A percentile compares a stretch with the other conserved stretches of the same genome.
Evolutionary conservation across 139 green algal genomes (phyloP).

Genomic region (Picochlorum sp.): DNA sequence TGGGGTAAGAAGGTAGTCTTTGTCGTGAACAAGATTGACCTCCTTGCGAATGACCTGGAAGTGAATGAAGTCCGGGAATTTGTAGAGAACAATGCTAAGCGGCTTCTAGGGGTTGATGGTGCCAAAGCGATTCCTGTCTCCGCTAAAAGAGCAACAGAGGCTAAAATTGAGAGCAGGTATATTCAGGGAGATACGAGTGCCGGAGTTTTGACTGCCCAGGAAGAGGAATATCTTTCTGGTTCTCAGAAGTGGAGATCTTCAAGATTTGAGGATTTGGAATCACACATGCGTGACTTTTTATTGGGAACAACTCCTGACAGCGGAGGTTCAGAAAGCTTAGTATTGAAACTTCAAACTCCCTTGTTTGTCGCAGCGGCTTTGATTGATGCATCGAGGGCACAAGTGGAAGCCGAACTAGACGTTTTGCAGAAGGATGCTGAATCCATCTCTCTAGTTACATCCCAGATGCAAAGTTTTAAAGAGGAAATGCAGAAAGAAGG

Average conservation of each 20-base stretch:
- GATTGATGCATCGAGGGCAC: constrained; percentile 41
- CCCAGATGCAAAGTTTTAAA: constrained; percentile 59
- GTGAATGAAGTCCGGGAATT: constrained; percentile 63
- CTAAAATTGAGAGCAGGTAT: constrained; percentile 35
- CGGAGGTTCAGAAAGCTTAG: constrained; percentile 57
- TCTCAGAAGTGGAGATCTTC: constrained; percentile 33
- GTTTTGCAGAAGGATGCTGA: constrained; percentile 29
- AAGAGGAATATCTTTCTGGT: constrained; percentile 25
- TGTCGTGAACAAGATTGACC: constrained; percentile 93
- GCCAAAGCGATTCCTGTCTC: constrained; percentile 52
- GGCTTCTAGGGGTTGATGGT: constrained; percentile 43
- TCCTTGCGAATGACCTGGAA: constrained; percentile 51
- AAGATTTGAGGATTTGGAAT: constrained; percentile 57
- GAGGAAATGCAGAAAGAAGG: constrained; percentile 70
- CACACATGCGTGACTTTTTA: constrained; percentile 74
- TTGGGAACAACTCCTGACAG: constrained; percentile 17
- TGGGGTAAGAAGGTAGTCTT: constrained; percentile 99
- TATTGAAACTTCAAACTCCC: constrained; percentile 90
- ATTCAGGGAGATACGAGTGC: constrained; percentile 24
- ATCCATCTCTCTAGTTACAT: constrained; percentile 38
- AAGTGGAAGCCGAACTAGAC: constrained; percentile 38
- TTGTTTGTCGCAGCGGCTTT: constrained; percentile 78
- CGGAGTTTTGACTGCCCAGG: constrained; percentile 15
- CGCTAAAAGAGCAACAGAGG: constrained; percentile 35
- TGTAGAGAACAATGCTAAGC: constrained; percentile 60